These are phyloP conservation scores for Achaetomium macrosporum DNA, from an alignment of 2,329 filamentous ascomycete species.

Conservation along the genomic window DNA sequence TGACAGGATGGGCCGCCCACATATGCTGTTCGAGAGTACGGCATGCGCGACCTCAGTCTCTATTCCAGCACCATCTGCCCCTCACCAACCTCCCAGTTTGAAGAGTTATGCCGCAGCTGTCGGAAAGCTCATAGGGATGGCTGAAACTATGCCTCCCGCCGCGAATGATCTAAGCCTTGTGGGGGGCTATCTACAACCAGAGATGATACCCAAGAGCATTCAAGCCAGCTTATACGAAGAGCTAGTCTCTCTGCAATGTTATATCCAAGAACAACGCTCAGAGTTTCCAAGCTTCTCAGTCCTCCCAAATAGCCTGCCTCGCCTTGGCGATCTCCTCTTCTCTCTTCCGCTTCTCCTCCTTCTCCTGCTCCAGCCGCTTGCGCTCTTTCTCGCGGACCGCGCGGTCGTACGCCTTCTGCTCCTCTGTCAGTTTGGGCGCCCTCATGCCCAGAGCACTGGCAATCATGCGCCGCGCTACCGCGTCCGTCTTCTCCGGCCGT, in stretches of 20 bases:
- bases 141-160: no score
- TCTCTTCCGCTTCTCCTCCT: conserved; percentile 54
- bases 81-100: no score
- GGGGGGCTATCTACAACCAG: neutral
- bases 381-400: conserved; percentile 79
- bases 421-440: conserved; percentile 75
- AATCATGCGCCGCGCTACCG: conserved; percentile 84
- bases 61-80: no score
- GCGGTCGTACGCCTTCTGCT: conserved; percentile 80
- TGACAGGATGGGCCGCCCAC: no score
- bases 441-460: conserved; percentile 79
- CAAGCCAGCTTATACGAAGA: neutral
- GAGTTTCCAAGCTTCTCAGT: conserved; percentile 35
- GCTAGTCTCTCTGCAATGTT: neutral
- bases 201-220: neutral
- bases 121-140: no score
- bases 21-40: no score
- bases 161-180: neutral
- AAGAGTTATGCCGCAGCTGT: no score
- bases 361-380: conserved; percentile 67
- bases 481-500: conserved; percentile 87
- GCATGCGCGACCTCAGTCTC: no score
- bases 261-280: neutral
- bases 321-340: conserved; percentile 64
- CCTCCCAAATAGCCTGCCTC: conserved; percentile 85